These are phyloP conservation scores for Pyricularia sp. DNA, from an alignment of 2,329 filamentous ascomycete genomes.

Conservation along the genomic window DNA sequence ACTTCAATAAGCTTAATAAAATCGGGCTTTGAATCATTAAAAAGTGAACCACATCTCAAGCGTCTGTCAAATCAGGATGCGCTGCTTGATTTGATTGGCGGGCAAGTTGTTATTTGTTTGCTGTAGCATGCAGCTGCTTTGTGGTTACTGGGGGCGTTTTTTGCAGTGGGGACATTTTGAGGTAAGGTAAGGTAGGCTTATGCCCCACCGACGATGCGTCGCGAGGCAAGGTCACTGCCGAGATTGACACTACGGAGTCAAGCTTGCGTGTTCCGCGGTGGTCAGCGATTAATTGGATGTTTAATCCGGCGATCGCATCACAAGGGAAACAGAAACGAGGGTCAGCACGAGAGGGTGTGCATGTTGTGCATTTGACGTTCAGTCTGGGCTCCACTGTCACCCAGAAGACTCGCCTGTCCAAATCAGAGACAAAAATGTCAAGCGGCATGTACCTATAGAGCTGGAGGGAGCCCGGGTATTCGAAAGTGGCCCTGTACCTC, in stretches of 20 bases:
- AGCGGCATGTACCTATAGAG: background rate
- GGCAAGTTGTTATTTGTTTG: background rate
- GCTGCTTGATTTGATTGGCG: background rate
- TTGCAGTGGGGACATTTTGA: background rate
- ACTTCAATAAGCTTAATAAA: background rate
- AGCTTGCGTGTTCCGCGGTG: background rate
- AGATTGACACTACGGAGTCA: background rate
- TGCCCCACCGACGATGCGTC: background rate
- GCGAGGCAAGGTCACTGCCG: background rate
- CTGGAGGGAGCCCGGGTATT: too few species aligned
- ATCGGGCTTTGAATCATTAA: too few species aligned
- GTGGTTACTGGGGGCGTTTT: background rate
- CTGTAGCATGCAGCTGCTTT: background rate
- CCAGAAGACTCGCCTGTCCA: background rate
- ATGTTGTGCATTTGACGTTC: background rate
- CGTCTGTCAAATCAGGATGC: background rate
- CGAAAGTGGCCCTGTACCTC: background rate
- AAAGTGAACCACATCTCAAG: too few species aligned
- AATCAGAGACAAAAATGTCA: background rate
- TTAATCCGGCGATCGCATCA: background rate
- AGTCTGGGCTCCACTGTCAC: background rate
- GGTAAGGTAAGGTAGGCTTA: background rate
- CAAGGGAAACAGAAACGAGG: background rate
- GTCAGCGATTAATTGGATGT: background rate
- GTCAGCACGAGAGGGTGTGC: background rate